Evolutionary conservation across 192 early-diverging fungal genomes (phyloP), one percentile per base, ranked within the genome.

Genomic region (Coemansia sp.): DNA sequence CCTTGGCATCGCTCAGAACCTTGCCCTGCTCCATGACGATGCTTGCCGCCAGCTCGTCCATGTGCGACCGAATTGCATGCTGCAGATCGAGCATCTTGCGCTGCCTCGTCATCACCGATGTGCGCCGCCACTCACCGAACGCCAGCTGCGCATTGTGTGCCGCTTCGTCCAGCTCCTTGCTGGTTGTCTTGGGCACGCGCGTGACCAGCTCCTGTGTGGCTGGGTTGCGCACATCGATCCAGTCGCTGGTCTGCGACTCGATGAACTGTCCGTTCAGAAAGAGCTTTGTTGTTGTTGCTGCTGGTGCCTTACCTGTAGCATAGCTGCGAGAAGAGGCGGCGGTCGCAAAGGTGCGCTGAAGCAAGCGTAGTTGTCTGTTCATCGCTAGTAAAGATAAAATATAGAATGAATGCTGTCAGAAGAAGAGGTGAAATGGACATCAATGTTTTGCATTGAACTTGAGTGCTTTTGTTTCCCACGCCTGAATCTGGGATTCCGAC

Each of bases 11-110:
- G 23, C 83, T 72, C 70, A 98, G 72, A 13, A 94, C 96, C 76
- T 98, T 98, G 42, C 96, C 96, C 65, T 96, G 94, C 80, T 98
- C 94, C 31, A 72, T 37, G 1, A 89, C 89, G 61, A 98, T 98
- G 50, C 87, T 92, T 30, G 70, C 62, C 10, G 94, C 94, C 61
- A 98, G 78, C 20, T 65, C 59, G 58, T 94, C 94, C 74, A 86
- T 92, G 75, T 93, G 82, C 50, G 84, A 67, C 23, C 92, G 86
- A 57, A 97, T 91, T 42, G 94, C 78, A 29, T 85, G 82, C 80
- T 95, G 94, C 57, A 96, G 75, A 59, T 98, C 89, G 47, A 98
- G 77, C 93, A 98, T 94, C 70, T 93, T 80, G 52, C 91, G 87
- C 79, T 96, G 94, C 42, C 96, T 85, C 27, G 90, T 79, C 31